Evolutionary conservation across 139 green algal species (phyloP), one percentile per base, ranked within the genome.

Genomic region (Coccomyxa sp.): DNA sequence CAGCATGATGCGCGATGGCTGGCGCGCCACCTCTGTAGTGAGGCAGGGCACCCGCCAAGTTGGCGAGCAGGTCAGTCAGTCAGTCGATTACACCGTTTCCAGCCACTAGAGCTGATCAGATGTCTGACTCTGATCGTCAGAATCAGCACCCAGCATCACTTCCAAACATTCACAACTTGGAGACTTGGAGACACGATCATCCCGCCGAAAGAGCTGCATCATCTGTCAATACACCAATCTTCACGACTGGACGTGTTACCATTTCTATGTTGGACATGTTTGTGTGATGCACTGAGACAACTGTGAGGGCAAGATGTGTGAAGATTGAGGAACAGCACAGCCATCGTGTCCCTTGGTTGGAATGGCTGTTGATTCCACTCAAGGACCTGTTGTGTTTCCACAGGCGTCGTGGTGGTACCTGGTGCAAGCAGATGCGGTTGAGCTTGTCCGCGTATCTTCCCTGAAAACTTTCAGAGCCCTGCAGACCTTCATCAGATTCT

Each of bases 351-450:
- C 38, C 38, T 51, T 51, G 3, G 38, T 7, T 11, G 38, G 38
- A 51, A 51, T 51, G 38, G 38, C 38, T 51, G 38, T 51, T 51
- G 38, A 51, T 7, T 51, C 3, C 38, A 3, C 38, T 51, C 38
- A 51, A 51, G 38, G 38, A 51, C 38, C 3, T 51, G 3, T 51
- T 68, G 28, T 21, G 67, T 51, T n/a, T n/a, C 0, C 84, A 81
- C 83, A 90, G 87, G 84, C 82, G 27, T 30, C 79, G 13, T 87
- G 82, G 87, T 84, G 82, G 82, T 83, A 76, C 13, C 58, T 88
- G 51, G 63, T 90, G 67, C 87, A 80, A 0, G 59, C 68, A 4
- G 86, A 89, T 51, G 79, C 82, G 14, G 57, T 83, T 27, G 87
- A 90, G 76, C 67, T 90, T 67, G 45, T 90, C 31, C 82, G 80